A percentile compares a stretch with the other conserved stretches of the same genome.
phyloP scores from a whole-genome alignment of 805 yeast genomes.

The Ogataea glucozyma region DNA sequence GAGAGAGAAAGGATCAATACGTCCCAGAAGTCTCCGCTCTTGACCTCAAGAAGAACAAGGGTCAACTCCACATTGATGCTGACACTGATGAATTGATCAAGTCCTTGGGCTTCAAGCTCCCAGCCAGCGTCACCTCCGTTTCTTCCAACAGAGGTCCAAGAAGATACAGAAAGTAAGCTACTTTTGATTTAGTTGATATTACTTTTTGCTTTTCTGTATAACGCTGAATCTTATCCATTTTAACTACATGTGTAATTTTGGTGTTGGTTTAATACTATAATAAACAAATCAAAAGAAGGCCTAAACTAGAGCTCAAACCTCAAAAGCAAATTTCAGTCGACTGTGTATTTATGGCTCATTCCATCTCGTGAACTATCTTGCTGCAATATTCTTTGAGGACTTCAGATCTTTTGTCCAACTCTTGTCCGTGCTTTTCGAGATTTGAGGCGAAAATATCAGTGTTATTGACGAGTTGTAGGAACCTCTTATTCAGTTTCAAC shows the following conservation, averaged over 20 bases:
- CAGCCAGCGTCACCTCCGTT: constrained; percentile 81
- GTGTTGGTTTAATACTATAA: constrained; percentile 9
- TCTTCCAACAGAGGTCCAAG: constrained; percentile 91
- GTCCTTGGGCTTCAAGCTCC: constrained; percentile 87
- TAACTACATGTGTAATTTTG: constrained; percentile 4
- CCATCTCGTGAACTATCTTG: constrained; percentile 36
- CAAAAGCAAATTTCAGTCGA: no score
- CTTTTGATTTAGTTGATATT: constrained; percentile 11
- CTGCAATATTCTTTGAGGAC: constrained; percentile 44
- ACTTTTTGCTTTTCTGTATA: constrained; percentile 15
- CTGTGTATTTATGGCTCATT: constrained; percentile 6
- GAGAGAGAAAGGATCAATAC: constrained; percentile 99
- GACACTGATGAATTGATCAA: constrained; percentile 95
- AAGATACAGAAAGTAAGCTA: constrained; percentile 75
- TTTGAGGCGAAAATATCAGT: constrained; percentile 23
- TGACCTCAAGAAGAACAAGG: constrained; percentile 94
- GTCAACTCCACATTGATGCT: constrained; percentile 94
- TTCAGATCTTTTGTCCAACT: constrained; percentile 41
- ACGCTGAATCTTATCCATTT: constrained; percentile 15
- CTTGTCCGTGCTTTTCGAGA: constrained; percentile 27
- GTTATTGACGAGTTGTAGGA: constrained; percentile 26
- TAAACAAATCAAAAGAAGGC: background rate
- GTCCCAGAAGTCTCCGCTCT: constrained; percentile 99
- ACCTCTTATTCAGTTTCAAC: constrained; percentile 41
- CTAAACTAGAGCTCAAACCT: background rate